Evolutionary conservation across 768 basidiomycete species (phyloP).

Genomic region (Daedaleopsis nitida): DNA sequence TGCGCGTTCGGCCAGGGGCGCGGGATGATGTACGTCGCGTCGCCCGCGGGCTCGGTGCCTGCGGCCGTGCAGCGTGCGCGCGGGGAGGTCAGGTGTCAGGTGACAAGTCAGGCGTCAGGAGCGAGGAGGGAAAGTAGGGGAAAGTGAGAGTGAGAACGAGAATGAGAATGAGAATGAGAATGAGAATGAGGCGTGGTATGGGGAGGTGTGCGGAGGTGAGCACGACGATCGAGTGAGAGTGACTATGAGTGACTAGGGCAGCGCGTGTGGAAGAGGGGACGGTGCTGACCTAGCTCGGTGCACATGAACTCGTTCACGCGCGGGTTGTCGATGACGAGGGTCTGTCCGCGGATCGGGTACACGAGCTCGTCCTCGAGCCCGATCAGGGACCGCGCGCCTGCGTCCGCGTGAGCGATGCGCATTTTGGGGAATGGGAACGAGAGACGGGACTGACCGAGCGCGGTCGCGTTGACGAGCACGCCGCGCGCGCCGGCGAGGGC

Average conservation of each 20-base stretch:
- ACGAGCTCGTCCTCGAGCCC: slow-evolving; percentile 80
- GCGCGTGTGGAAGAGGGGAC: too few relatives aligned
- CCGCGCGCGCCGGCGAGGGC: slow-evolving; percentile 37
- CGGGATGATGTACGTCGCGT: slow-evolving; percentile 63
- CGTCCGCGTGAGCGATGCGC: neutral
- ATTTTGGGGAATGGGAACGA: too few relatives aligned
- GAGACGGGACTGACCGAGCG: slow-evolving; percentile 43
- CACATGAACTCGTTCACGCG: slow-evolving; percentile 47
- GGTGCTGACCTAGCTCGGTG: slow-evolving; percentile 30
- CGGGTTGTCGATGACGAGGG: slow-evolving; percentile 73
- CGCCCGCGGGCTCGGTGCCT: slow-evolving; percentile 11
- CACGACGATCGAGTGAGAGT: too few relatives aligned
- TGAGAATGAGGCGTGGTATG: too few relatives aligned
- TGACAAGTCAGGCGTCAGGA: neutral
- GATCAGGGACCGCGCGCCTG: slow-evolving; percentile 70
- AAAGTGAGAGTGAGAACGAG: neutral
- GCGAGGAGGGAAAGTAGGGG: neutral
- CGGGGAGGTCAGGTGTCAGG: neutral
- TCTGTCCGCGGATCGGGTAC: slow-evolving; percentile 83
- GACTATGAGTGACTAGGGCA: too few relatives aligned
- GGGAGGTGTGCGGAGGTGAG: too few relatives aligned
- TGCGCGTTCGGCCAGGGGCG: slow-evolving; percentile 45
- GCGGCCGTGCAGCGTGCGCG: neutral
- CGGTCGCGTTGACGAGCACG: slow-evolving; percentile 58
- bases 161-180: too few relatives aligned